Percentiles rank a stretch among this genome's conserved stretches.
These are phyloP conservation scores for Phaseolus lunatus DNA, from an alignment of 306 rosid genomes.

Conservation along the genomic window DNA sequence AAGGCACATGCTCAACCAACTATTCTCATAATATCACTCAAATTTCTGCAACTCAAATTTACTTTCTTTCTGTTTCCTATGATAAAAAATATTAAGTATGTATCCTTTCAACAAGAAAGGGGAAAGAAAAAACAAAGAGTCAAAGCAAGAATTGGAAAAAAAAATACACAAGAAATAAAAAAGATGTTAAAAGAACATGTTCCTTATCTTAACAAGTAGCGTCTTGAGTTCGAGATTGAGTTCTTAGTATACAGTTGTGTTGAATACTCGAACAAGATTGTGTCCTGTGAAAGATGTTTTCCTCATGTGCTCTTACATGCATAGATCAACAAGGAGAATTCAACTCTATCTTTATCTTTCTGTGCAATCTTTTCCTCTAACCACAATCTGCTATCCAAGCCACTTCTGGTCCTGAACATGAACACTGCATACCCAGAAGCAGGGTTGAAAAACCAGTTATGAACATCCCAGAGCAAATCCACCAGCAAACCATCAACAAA, in stretches of 20 bases:
- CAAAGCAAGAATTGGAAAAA: conserved; percentile 27
- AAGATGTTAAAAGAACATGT: neutral
- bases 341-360: conserved; percentile 58
- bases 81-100: conserved; percentile 46
- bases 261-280: neutral
- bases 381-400: conserved; percentile 91
- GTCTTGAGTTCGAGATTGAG: no score
- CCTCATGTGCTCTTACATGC: conserved; percentile 76
- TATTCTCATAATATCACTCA: conserved; percentile 40
- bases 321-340: conserved; percentile 87
- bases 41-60: conserved; percentile 39
- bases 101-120: conserved; percentile 49
- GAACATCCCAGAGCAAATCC: conserved; percentile 98
- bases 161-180: neutral
- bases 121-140: neutral
- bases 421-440: conserved; percentile 68
- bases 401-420: conserved; percentile 92
- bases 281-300: neutral
- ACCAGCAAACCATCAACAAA: conserved; percentile 92
- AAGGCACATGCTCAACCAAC: conserved; percentile 9
- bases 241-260: neutral
- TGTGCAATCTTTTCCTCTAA: conserved; percentile 70
- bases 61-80: conserved; percentile 26
- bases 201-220: neutral
- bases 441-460: conserved; percentile 87